Evolutionary conservation across 2,329 filamentous ascomycete species (phyloP), one percentile per base, ranked within the genome.

Genomic region (Neospermospora avenae): DNA sequence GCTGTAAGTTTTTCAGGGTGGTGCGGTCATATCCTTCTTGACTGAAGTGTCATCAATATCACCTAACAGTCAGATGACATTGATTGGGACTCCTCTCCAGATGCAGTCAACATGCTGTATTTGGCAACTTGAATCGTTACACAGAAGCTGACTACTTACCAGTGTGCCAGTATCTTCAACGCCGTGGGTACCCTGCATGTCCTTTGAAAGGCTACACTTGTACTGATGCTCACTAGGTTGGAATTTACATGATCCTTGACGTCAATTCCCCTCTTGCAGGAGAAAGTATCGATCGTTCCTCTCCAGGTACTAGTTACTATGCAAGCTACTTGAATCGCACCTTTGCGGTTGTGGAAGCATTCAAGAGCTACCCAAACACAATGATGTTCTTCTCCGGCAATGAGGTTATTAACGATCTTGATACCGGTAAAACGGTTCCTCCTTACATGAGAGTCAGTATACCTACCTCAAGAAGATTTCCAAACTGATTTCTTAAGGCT

Each of bases 301-400:
- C 81, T 61, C 85, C 85, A 24, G 84, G 81, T 81, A 77, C 78
- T 51, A 83, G 78, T 60, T 88, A 88, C 77, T 81, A 84, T 69
- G 76, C 74, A 54, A 74, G 72, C 20, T 88, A 88, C 72, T 75
- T 87, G 59, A 87, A 87, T 76, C 82, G 84, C 66, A 87, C 84
- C 42, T 88, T 88, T 71, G 83, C 83, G 62, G 79, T 88, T 52
- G 84, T 87, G 25, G 85, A 88, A 76, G 83, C 84, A 41, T 88
- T 88, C 77, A 83, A 83, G 77, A 78, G 76, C 75, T 88, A 87
- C 70, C 84, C 84, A 69, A 88, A 88, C 76, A 84, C 84, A 11
- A 77, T 87, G n/a, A 78, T 82, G 59, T 92, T 89, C 82, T 92
- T 91, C 78, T 86, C 88, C 48, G 89, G 85, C 60, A 92, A 92